Evolutionary conservation across 2,329 filamentous ascomycete species (phyloP).

Genomic region (Alternaria gaisen): DNA sequence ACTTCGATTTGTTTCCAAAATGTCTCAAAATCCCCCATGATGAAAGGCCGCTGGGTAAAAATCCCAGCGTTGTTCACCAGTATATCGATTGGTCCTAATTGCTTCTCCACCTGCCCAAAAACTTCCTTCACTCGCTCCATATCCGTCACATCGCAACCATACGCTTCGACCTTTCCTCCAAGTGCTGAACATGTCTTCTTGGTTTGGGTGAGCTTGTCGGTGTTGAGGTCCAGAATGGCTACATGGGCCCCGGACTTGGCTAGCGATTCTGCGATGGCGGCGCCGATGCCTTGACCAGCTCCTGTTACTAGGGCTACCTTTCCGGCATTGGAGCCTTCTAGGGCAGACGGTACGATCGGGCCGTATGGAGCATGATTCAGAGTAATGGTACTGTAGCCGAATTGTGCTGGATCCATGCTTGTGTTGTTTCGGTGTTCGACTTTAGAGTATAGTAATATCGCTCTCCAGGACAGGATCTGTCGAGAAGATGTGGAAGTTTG

Average conservation of each 20-base stretch:
- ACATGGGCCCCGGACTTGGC: conserved; percentile 38
- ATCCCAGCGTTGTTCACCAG: conserved; percentile 44
- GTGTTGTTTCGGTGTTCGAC: background rate
- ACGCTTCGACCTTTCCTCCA: conserved; percentile 31
- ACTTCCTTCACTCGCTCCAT: conserved; percentile 16
- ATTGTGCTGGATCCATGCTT: conserved; percentile 35
- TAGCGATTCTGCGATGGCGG: conserved; percentile 38
- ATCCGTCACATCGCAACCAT: conserved; percentile 37
- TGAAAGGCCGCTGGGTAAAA: conserved; percentile 35
- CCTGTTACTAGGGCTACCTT: conserved; percentile 43
- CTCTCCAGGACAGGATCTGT: background rate
- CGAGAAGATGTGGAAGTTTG: background rate
- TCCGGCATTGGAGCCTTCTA: conserved; percentile 28
- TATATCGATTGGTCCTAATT: conserved; percentile 36
- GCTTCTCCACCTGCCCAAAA: conserved; percentile 28
- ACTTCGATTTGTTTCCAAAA: conserved; percentile 47
- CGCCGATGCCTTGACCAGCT: conserved; percentile 40
- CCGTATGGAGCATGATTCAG: conserved; percentile 32
- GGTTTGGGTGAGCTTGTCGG: conserved; percentile 28
- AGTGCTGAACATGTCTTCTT: conserved; percentile 32
- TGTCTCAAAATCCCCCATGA: conserved; percentile 36
- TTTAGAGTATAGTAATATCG: too few relatives aligned
- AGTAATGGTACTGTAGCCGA: conserved; percentile 30
- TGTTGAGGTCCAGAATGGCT: conserved; percentile 38
- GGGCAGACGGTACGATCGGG: conserved; percentile 23